These are phyloP conservation scores for Ustilago tritici DNA, from an alignment of 1,284 basidiomycete genomes.

Conservation along the genomic window DNA sequence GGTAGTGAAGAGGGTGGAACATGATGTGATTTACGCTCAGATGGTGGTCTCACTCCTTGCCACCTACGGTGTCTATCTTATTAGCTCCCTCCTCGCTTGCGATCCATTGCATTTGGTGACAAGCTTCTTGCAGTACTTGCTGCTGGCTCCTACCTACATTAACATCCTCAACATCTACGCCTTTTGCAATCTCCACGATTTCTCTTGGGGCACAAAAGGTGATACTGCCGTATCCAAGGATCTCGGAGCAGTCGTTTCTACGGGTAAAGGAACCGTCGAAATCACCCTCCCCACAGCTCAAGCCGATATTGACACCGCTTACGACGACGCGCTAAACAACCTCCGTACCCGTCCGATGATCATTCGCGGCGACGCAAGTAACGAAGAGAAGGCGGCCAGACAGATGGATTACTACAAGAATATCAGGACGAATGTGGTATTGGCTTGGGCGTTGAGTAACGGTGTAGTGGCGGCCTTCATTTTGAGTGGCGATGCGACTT, in stretches of 20 bases:
- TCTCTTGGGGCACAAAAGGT: slow-evolving; percentile 71
- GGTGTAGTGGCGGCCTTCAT: slow-evolving; percentile 66
- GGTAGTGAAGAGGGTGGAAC: slow-evolving; percentile 69
- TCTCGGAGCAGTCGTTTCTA: slow-evolving; percentile 66
- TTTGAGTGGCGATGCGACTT: slow-evolving; percentile 49
- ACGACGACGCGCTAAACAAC: slow-evolving; percentile 87
- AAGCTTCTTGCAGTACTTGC: slow-evolving; percentile 90
- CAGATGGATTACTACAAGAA: slow-evolving; percentile 73
- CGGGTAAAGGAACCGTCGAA: slow-evolving; percentile 76
- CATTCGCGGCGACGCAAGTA: slow-evolving; percentile 64
- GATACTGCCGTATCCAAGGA: slow-evolving; percentile 60
- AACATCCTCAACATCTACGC: slow-evolving; percentile 75
- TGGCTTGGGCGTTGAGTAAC: slow-evolving; percentile 87
- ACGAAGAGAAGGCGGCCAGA: slow-evolving; percentile 61
- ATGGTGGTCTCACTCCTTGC: slow-evolving; percentile 87
- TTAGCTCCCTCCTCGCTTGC: slow-evolving; percentile 80
- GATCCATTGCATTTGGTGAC: slow-evolving; percentile 93
- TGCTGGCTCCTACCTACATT: slow-evolving; percentile 91
- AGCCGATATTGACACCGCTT: slow-evolving; percentile 87
- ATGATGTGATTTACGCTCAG: slow-evolving; percentile 75
- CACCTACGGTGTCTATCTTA: slow-evolving; percentile 78
- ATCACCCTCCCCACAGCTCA: slow-evolving; percentile 87
- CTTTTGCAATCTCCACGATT: slow-evolving; percentile 62
- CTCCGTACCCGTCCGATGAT: slow-evolving; percentile 76
- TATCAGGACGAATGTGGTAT: slow-evolving; percentile 88